Evolutionary conservation across 2,329 filamentous ascomycete species (phyloP), one percentile per base, ranked within the genome.

Genomic region (Sclerotinia nivalis): DNA sequence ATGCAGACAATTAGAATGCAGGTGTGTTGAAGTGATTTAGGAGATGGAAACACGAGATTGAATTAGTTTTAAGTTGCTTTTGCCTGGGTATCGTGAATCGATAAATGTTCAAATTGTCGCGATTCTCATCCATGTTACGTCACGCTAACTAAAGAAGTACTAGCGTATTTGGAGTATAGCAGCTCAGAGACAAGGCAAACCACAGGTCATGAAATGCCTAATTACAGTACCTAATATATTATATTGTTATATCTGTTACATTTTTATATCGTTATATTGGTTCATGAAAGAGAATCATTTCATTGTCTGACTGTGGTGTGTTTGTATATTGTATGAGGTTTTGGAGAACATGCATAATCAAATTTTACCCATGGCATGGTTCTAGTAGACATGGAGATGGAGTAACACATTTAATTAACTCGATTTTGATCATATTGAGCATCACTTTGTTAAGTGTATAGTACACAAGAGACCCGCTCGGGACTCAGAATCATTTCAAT

Each of bases 41-140:
- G 18, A 37, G 34, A 45, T 49, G 43, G 28, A 52, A 55, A 64
- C 61, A 65, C 49, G 49, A 69, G 25, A 69, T 45, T 47, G 58
- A 34, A 64, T 55, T 62, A 22, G 40, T 37, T 55, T 55, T 34
- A 15, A 34, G 28, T 50, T 43, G 59, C 58, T 31, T 22, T 25
- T 62, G 31, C 56, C 45, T 54, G 40, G 12, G 40, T 43, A 62
- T 68, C 66, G 43, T 68, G 55, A 68, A 64, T 64, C 49, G 47
- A 64, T 64, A 52, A 64, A 64, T 64, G 61, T 47, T 70, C 69
- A 69, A 71, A 64, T 62, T 70, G 49, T 68, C 66, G 69, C 49
- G 68, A 69, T 68, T 70, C 60, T 58, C 50, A 54, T 40, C 58
- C 22, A 67, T 50, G 22, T 15, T 68, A 62, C 31, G 49, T 43